Evolutionary conservation across 257 asterid genomes (phyloP).

Genomic region (Euphrasia confusa): DNA sequence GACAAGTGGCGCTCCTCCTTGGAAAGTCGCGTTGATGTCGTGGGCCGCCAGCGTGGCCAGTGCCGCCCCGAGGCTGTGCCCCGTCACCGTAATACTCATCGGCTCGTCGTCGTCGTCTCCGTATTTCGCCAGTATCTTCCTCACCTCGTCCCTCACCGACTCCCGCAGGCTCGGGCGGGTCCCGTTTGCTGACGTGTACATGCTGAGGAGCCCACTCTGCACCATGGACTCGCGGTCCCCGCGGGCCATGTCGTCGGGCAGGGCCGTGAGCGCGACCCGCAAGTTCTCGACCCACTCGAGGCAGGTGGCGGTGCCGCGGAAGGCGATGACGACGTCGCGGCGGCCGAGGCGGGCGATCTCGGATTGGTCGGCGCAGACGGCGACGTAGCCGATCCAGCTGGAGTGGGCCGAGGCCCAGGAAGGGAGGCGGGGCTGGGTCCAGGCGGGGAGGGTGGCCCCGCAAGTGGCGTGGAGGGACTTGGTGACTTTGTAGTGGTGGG

Average conservation of each 20-base stretch:
- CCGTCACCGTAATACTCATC: conserved; percentile 79
- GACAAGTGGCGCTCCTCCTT: conserved; percentile 55
- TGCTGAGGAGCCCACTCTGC: conserved; percentile 70
- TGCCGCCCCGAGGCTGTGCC: conserved; percentile 95
- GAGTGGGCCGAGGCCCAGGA: conserved; percentile 48
- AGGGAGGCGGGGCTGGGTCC: conserved; percentile 42
- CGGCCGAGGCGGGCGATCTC: conserved; percentile 70
- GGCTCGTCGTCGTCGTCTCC: conserved; percentile 58
- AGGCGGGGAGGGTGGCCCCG: conserved; percentile 54
- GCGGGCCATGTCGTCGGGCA: conserved; percentile 54
- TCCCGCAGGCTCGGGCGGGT: conserved; percentile 40
- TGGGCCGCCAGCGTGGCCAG: conserved; percentile 78
- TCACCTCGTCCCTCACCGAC: conserved; percentile 39
- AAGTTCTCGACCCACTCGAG: conserved; percentile 82
- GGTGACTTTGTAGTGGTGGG: conserved; percentile 45
- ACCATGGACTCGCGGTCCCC: conserved; percentile 45
- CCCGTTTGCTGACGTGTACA: conserved; percentile 51
- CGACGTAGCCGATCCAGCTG: conserved; percentile 94
- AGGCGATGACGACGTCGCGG: conserved; percentile 81
- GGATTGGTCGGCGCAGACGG: conserved; percentile 56
- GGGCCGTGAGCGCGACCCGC: conserved; percentile 48
- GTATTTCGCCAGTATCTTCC: conserved; percentile 34
- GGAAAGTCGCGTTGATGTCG: conserved; percentile 54
- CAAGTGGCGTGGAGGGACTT: conserved; percentile 66
- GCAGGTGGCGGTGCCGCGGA: conserved; percentile 82